Conservation (phyloP, 2,329 filamentous ascomycete genomes). For the Cytospora paraplurivora region DNA sequence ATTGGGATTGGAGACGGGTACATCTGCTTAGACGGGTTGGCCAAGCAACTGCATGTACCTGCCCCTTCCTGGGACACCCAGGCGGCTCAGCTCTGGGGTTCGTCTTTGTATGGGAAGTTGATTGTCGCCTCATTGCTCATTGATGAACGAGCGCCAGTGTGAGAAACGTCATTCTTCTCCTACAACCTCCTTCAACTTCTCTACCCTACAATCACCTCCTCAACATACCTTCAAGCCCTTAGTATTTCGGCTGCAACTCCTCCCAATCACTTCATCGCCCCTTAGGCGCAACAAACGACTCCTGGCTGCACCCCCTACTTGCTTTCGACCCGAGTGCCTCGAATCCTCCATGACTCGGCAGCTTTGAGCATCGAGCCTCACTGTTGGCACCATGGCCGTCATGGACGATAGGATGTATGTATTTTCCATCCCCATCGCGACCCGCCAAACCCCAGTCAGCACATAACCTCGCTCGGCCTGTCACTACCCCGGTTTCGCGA, state of each 20-base stretch:
- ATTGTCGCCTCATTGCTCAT: constrained; percentile 22
- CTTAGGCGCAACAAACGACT: neutral
- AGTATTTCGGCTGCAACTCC: neutral
- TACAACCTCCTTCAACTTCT: neutral
- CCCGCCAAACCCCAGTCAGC: neutral
- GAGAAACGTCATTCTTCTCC: constrained; percentile 19
- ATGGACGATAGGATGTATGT: constrained; percentile 56
- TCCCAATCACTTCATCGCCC: neutral
- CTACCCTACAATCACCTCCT: neutral
- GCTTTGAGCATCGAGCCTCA: constrained; percentile 33
- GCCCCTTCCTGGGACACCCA: neutral
- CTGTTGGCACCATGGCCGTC: constrained; percentile 53
- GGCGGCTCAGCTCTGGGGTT: too few relatives aligned
- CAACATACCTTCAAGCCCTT: neutral
- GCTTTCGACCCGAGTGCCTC: constrained; percentile 5
- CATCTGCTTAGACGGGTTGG: neutral
- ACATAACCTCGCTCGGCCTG: constrained; percentile 4
- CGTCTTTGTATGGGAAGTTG: constrained; percentile 17
- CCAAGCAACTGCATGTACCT: constrained; percentile 4
- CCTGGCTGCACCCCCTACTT: neutral
- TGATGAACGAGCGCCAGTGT: neutral
- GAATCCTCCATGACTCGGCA: constrained; percentile 36
- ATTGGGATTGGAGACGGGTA: neutral
- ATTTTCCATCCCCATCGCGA: neutral
- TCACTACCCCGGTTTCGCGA: neutral